phyloP scores from a whole-genome alignment of 192 early-diverging fungal species.

The Entomortierella beljakovae region DNA sequence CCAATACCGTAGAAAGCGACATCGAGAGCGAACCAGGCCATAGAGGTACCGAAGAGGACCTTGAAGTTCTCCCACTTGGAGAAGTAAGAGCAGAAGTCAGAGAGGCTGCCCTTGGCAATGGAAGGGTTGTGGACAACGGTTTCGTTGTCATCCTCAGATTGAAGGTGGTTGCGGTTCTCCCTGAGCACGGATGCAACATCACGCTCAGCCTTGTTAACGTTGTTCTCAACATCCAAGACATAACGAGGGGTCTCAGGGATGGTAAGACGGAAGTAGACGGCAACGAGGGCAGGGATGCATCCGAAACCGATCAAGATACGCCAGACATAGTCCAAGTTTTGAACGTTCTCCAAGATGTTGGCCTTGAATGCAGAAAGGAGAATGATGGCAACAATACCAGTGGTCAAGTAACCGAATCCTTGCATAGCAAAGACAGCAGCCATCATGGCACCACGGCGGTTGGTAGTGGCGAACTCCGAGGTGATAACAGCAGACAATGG shows the following conservation, averaged over 20 bases:
- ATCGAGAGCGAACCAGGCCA: slow-evolving; percentile 76
- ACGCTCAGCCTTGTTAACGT: slow-evolving; percentile 37
- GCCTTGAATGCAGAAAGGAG: slow-evolving; percentile 80
- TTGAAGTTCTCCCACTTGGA: slow-evolving; percentile 75
- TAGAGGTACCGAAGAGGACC: slow-evolving; percentile 74
- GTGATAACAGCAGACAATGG: slow-evolving; percentile 94
- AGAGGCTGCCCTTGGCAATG: slow-evolving; percentile 21
- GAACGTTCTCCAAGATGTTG: slow-evolving; percentile 73
- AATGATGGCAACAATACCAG: slow-evolving; percentile 79
- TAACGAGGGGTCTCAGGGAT: slow-evolving; percentile 93
- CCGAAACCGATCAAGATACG: slow-evolving; percentile 88
- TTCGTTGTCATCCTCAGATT: slow-evolving; percentile 9
- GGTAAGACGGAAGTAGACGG: slow-evolving; percentile 89
- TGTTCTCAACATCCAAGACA: slow-evolving; percentile 55
- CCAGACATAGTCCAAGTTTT: slow-evolving; percentile 93
- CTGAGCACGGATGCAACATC: slow-evolving; percentile 44
- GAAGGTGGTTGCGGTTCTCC: slow-evolving; percentile 36
- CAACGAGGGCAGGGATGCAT: slow-evolving; percentile 81
- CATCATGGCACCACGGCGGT: slow-evolving; percentile 85
- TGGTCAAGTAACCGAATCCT: slow-evolving; percentile 89
- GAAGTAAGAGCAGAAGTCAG: slow-evolving; percentile 72
- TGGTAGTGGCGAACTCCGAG: slow-evolving; percentile 87
- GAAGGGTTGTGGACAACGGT: background rate
- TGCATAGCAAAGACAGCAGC: slow-evolving; percentile 92
- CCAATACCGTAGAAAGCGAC: slow-evolving; percentile 80